These are phyloP conservation scores for Heterobasidion occidentale DNA, from an alignment of 1,284 basidiomycete species.

Conservation along the genomic window DNA sequence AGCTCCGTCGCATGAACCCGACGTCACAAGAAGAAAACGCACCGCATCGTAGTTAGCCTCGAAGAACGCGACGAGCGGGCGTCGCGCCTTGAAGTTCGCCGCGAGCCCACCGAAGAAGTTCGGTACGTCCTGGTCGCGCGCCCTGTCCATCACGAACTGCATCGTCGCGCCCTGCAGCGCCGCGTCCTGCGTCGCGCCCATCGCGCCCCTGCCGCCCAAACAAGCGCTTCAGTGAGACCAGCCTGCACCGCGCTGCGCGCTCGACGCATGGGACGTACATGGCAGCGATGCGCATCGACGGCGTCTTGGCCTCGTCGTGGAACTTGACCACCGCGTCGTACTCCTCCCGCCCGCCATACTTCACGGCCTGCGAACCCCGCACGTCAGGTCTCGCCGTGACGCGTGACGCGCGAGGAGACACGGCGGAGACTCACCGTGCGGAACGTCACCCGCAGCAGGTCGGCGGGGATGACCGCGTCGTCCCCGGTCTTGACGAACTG, in stretches of 20 bases:
- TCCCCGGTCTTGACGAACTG: conserved; percentile 69
- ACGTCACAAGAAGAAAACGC: conserved; percentile 16
- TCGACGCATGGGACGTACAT: conserved; percentile 38
- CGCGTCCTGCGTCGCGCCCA: conserved; percentile 38
- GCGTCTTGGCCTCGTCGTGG: conserved; percentile 68
- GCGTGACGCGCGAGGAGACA: not conserved
- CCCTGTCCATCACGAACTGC: conserved; percentile 44
- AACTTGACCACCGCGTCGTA: conserved; percentile 71
- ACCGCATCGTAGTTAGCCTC: conserved; percentile 58
- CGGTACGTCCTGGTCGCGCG: conserved; percentile 59
- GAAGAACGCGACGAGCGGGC: conserved; percentile 36
- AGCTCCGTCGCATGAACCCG: not conserved
- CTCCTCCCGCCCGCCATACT: conserved; percentile 52
- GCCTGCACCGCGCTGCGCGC: not conserved
- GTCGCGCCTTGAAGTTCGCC: conserved; percentile 35
- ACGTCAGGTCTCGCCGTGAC: not conserved
- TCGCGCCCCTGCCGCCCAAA: conserved; percentile 21
- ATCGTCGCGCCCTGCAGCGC: conserved; percentile 52
- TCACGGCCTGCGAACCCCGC: conserved; percentile 12
- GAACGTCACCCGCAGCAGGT: conserved; percentile 55
- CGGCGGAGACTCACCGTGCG: conserved; percentile 30
- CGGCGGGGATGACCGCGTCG: conserved; percentile 73
- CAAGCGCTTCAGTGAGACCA: not conserved
- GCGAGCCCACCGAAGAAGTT: conserved; percentile 43
- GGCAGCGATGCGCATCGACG: conserved; percentile 59